Base-by-base conservation (phyloP, 164 flowering plant species). In the Aristolochia californica region DNA sequence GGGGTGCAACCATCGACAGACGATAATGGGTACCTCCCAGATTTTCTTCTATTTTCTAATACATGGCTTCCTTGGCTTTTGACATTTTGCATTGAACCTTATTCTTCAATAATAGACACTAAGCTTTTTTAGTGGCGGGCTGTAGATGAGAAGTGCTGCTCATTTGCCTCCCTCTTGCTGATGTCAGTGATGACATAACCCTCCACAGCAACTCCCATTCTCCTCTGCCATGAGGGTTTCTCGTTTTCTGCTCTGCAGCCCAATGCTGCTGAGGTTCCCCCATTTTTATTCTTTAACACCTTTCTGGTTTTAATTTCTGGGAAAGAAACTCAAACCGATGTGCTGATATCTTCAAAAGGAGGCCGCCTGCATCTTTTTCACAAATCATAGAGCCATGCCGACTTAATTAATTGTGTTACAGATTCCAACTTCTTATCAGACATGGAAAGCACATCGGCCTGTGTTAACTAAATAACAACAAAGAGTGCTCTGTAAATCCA, bases 141-240 rank as follows among this genome's bases (percentile, higher is more conserved):
- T n/a, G 48, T 45, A 45, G 18, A 47, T 5, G 50, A 47, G 18
- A 47, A 17, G 18, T 47, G 50, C 22, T 47, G 50, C 18, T 20
- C 18, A 22, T 10, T 53, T 21, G 11, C 28, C 56, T 54, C 27
- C 20, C n/a, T 17, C 23, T 21, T 27, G 14, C 20, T 49, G 62
- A 59, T 48, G 54, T 59, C 45, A 59, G 40, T 48, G 62, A 20
- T 59, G 52, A 49, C 62, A 59, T 58, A 45, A 45, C 26, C 43
- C 52, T 12, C 7, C 40, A 2, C 40, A 12, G 40, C 10, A 34
- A 34, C 40, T 12, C 40, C 40, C 10, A 2, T 34, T 34, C 40
- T 12, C 10, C 40, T 34, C 18, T 38, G 50, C 18, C 50, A 17
- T 47, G 9, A 4, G 18, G 20, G 7, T 12, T 47, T 47, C 50